Evolutionary conservation across 495 filamentous ascomycete species (phyloP), one percentile per base, ranked within the genome.

Genomic region (Talaromyces borbonicus): DNA sequence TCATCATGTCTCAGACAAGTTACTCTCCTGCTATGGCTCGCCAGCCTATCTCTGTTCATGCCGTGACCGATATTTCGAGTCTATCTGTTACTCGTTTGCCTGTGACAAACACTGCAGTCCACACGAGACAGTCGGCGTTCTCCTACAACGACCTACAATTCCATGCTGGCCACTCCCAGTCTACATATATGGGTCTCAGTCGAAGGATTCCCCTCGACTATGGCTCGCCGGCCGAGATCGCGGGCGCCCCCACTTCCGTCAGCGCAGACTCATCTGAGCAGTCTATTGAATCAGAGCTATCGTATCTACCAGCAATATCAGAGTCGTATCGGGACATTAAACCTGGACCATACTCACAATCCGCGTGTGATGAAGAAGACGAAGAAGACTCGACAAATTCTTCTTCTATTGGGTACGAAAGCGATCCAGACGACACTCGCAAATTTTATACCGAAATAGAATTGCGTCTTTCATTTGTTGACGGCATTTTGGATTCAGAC

Each of bases 401-500:
- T 45, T 29, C 14, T 8, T 36, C 29, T 12, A 36, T 29, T 11
- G 46, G 24, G 25, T 31, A 41, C 20, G 58, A 64, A 30, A 51
- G 61, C 39, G 63, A 68, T 11, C 44, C 55, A 1, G 60, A 62
- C 35, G 63, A 71, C 20, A 53, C 61, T 24, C 50, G 58, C 19
- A 58, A 53, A 25, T 71, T 69, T 25, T 68, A 71, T 25, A 46
- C 27, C 1, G 43, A 32, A 18, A n/a, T 46, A 29, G 18, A 36
- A 5, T 24, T 19, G 3, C 24, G 16, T 12, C 8, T 49, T 19
- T 22, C 20, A 26, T 14, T 22, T 18, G 16, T 23, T 6, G 46
- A 41, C 5, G 46, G 40, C 24, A 36, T 30, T 29, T 19, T 29
- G 6, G 32, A 48, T 40, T 9, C 37, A 16, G 47, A 49, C 11